Conservation (phyloP, 192 early-diverging fungal species). For the Anaeromyces robustus region DNA sequence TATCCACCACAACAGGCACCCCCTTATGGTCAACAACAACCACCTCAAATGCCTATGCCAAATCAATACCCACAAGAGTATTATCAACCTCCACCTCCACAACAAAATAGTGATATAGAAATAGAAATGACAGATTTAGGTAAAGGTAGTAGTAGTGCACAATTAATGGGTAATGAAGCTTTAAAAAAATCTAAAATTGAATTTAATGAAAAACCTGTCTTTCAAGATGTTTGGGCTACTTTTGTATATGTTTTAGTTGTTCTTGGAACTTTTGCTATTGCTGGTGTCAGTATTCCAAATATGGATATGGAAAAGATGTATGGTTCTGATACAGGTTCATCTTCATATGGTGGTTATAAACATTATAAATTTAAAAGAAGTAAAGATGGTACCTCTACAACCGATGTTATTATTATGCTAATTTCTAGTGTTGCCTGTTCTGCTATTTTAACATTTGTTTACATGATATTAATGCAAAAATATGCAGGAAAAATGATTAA, state of each 20-base stretch:
- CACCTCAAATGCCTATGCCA: no score
- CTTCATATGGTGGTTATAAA: no score
- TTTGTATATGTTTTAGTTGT: not conserved
- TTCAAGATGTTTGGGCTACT: not conserved
- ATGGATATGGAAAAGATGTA: not conserved
- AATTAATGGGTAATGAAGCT: not conserved
- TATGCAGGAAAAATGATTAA: slow-evolving; percentile 29
- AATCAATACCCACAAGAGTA: no score
- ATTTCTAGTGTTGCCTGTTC: not conserved
- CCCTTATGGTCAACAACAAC: no score
- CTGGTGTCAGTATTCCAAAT: not conserved
- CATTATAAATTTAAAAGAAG: not conserved
- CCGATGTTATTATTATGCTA: not conserved
- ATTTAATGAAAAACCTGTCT: not conserved
- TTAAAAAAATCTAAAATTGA: not conserved
- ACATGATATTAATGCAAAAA: not conserved
- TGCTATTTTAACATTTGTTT: not conserved
- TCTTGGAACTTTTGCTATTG: not conserved
- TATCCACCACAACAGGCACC: no score
- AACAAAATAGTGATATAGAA: not conserved
- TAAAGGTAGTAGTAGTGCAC: no score
- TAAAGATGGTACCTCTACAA: not conserved
- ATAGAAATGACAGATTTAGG: no score
- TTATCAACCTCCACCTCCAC: not conserved
- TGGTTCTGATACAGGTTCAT: not conserved